Base-by-base conservation (phyloP, 108 stramenopile species). In the Schizochytrium sp. region DNA sequence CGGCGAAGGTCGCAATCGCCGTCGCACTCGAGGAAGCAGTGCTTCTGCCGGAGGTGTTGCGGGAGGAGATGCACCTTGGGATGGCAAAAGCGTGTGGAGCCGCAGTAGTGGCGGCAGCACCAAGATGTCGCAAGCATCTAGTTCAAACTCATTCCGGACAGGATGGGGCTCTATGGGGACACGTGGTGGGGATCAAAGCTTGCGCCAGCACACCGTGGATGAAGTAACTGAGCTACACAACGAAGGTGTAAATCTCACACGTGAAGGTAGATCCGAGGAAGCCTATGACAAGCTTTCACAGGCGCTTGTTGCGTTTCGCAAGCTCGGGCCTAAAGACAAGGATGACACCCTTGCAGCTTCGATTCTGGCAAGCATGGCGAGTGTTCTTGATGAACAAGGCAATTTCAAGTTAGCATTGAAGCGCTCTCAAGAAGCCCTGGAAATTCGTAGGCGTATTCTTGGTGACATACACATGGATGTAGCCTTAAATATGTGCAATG, bases 391-490 rank as follows among this genome's bases (percentile, higher is more conserved):
- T 8, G 64, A 69, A 38, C 64, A 69, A 15, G 64, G 64, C 64
- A 69, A 69, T 44, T 69, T 13, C 28, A 69, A 69, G 1, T 44
- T 69, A 8, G 64, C 64, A 44, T 44, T 69, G 12, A 7, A 38
- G 7, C 12, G 64, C 10, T 38, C 64, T 8, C 64, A 15, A 7
- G 15, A 69, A 15, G 64, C 64, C 42, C 64, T 69, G 42, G 64
- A 69, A 15, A 8, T 69, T 38, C 64, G 15, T 0, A 38, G 64
- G 42, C 42, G 0, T 15, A 44, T 44, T 38, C 64, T 69, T 44
- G 64, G 64, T 7, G 64, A 69, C 64, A 69, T 69, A 38, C 19
- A 69, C 28, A 44, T 69, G 42, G 64, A 69, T 38, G 64, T 69
- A 38, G 64, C 64, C 10, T 38, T 44, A 7, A 13, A 38, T 0